Evolutionary conservation across 352 stramenopile species (phyloP).

Genomic region (Phytophthora pistaciae): DNA sequence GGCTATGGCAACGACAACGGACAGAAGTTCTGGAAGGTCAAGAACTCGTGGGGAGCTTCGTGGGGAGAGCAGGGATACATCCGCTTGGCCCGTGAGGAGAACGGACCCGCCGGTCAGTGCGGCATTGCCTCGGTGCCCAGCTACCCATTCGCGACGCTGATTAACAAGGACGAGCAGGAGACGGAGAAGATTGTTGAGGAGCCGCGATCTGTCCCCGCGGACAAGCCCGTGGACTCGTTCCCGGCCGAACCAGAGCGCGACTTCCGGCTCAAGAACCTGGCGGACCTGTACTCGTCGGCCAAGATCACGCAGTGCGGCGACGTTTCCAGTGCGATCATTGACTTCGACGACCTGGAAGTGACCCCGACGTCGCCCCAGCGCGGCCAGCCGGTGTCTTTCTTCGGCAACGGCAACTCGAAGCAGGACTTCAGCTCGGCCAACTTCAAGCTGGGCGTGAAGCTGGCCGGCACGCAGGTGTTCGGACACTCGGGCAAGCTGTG

Average conservation of each 20-base stretch:
- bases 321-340: slow-evolving; percentile 62
- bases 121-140: slow-evolving; percentile 92
- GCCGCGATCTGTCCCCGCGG: slow-evolving; percentile 18
- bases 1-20: slow-evolving; percentile 92
- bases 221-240: slow-evolving; percentile 38
- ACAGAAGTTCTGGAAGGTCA: slow-evolving; percentile 95
- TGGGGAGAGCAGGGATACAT: slow-evolving; percentile 94
- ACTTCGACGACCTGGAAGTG: slow-evolving; percentile 79
- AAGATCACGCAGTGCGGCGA: slow-evolving; percentile 88
- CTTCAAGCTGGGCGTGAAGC: slow-evolving; percentile 81
- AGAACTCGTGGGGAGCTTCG: slow-evolving; percentile 93
- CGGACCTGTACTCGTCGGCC: slow-evolving; percentile 64
- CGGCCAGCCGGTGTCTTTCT: slow-evolving; percentile 81
- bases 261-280: slow-evolving; percentile 38
- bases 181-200: slow-evolving; percentile 13
- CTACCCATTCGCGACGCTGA: slow-evolving; percentile 63
- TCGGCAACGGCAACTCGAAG: slow-evolving; percentile 76
- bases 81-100: slow-evolving; percentile 78
- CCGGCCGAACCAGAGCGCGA: slow-evolving; percentile 33
- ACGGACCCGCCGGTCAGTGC: slow-evolving; percentile 95
- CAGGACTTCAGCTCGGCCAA: slow-evolving; percentile 63
- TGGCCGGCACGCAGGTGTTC: slow-evolving; percentile 79
- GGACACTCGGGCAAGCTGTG: slow-evolving; percentile 79
- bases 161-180: slow-evolving; percentile 27
- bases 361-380: slow-evolving; percentile 70